phyloP scores from a whole-genome alignment of 1,284 basidiomycete species.

The Sparassis latifolia region DNA sequence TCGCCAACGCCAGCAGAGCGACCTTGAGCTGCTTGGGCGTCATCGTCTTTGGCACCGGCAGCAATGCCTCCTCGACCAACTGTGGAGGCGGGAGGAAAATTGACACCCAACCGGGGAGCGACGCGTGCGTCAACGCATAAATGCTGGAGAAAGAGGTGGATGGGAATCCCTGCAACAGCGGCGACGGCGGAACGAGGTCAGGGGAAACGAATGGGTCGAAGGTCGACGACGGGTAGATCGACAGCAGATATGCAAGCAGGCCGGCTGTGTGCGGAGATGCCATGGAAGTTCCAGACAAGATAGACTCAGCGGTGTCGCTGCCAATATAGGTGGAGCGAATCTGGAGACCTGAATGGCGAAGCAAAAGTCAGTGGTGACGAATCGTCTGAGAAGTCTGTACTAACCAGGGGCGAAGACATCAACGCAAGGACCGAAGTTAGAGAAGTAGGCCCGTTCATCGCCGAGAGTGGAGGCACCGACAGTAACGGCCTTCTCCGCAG shows the following conservation, averaged over 20 bases:
- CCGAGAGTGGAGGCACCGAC: constrained; percentile 69
- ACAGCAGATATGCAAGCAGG: constrained; percentile 70
- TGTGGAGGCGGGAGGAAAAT: constrained; percentile 52
- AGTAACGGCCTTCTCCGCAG: constrained; percentile 61
- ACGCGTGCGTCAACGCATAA: constrained; percentile 48
- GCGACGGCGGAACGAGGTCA: constrained; percentile 22
- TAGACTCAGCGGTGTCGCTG: constrained; percentile 51
- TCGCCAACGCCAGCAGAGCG: constrained; percentile 49
- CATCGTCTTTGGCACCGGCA: constrained; percentile 38
- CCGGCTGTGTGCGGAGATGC: constrained; percentile 55
- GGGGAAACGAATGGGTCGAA: constrained; percentile 37
- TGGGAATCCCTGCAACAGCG: constrained; percentile 13
- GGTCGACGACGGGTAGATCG: constrained; percentile 45
- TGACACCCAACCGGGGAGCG: constrained; percentile 54
- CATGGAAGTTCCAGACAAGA: constrained; percentile 60
- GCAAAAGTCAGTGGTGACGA: neutral
- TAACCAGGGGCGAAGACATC: constrained; percentile 71
- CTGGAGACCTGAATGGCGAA: constrained; percentile 36
- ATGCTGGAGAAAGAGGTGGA: constrained; percentile 26
- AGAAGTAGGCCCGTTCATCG: constrained; percentile 76
- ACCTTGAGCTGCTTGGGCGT: constrained; percentile 55
- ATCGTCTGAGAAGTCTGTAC: neutral
- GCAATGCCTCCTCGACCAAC: constrained; percentile 37
- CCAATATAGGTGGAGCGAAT: constrained; percentile 67
- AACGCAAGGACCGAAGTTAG: constrained; percentile 65